These are phyloP conservation scores for Ramalina peruviana DNA, from an alignment of 495 filamentous ascomycete species.

Conservation along the genomic window DNA sequence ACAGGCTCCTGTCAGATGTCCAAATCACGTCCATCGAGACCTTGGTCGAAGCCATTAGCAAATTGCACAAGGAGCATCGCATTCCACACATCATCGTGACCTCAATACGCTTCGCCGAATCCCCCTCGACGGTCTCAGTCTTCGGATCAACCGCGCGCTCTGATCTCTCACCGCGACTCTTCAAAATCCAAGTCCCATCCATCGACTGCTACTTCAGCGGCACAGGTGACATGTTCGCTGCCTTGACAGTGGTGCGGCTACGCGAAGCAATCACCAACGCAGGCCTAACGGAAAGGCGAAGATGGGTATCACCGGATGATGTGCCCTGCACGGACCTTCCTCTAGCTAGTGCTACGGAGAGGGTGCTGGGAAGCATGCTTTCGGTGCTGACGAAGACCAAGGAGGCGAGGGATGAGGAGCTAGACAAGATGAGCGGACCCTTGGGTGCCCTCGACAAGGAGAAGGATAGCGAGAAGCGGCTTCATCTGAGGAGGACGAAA, in stretches of 20 bases:
- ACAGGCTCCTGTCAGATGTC: conserved; percentile 64
- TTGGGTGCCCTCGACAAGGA: conserved; percentile 23
- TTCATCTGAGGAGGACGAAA: conserved; percentile 53
- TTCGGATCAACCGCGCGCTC: conserved; percentile 62
- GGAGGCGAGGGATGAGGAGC: conserved; percentile 45
- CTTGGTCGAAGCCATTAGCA: conserved; percentile 57
- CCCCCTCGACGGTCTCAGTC: conserved; percentile 46
- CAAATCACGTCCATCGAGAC: conserved; percentile 64
- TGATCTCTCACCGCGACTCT: conserved; percentile 52
- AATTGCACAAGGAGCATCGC: conserved; percentile 59
- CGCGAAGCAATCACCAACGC: conserved; percentile 55
- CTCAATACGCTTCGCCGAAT: conserved; percentile 46
- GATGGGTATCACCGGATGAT: conserved; percentile 58
- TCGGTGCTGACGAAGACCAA: conserved; percentile 66
- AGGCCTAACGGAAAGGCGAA: conserved; percentile 32
- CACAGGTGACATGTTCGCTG: conserved; percentile 97
- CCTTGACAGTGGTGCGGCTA: conserved; percentile 75
- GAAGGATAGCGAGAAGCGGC: conserved; percentile 44
- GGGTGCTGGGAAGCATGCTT: conserved; percentile 90
- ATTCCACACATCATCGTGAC: conserved; percentile 91
- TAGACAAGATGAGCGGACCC: conserved; percentile 25
- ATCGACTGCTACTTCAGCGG: conserved; percentile 90
- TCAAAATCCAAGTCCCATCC: conserved; percentile 70
- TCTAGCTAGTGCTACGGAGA: conserved; percentile 66
- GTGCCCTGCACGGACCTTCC: conserved; percentile 59